Evolutionary conservation across 1,139 yeast genomes (phyloP), one percentile per base, ranked within the genome.

Genomic region (Debaryomyces psychrophilus): DNA sequence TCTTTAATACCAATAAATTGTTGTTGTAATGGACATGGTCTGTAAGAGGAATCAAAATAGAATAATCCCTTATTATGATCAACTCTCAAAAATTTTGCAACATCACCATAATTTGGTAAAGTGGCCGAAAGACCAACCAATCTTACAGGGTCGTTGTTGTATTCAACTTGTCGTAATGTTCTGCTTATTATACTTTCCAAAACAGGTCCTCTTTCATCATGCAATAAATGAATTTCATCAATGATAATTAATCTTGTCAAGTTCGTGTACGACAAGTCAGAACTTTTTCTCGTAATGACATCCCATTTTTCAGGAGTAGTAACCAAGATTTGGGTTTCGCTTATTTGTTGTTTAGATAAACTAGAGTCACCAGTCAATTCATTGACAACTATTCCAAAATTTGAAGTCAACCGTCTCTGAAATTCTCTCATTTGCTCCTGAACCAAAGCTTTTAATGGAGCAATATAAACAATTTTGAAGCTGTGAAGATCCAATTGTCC

Each of bases 291-390:
- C 1, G 97, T 92, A 18, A 92, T 85, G 26, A 93, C 90, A 67
- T 93, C 99, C 98, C 99, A 93, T 61, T 93, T 93, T 60, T 90
- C 97, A 0, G 97, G 97, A 0, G 99, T 93, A 0, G 98, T 90
- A 2, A 93, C 95, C 46, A 93, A 73, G 31, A 93, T 70, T 58
- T 93, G 97, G 0, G 97, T 87, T 42, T 82, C 84, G 2, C 79
- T 65, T 28, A 93, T 85, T 62, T 93, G 96, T 46, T 80, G 83
- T 53, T 82, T 85, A 1, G 95, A 85, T 51, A 93, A 67, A 49
- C 83, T 83, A 43, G 92, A 79, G 60, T 93, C 99, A 61, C 99
- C 99, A 1, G 98, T 90, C 46, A 93, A 71, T 65, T 93, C 99
- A 42, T 85, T 82, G 1, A 92, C 98, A 11, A 72, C 79, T 4